Base-by-base conservation (phyloP, 805 yeast genomes). In the Hanseniaspora pseudoguilliermondii region DNA sequence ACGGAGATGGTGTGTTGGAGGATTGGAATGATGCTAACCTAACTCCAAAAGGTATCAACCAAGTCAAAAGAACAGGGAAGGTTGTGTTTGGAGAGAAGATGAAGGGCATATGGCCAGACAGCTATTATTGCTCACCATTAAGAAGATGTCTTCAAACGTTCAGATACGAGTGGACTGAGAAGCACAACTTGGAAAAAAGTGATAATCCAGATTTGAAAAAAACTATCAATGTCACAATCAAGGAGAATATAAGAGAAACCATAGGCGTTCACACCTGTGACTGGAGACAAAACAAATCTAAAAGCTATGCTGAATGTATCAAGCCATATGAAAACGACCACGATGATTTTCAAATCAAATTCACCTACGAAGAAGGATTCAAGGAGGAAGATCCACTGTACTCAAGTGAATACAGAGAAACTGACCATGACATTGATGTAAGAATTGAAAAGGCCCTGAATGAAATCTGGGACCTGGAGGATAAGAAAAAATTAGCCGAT, bases 211-310 rank as follows among this genome's bases (percentile, higher is more conserved):
- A 18, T 2, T 7, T 29, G 34, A 38, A 39, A 13, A 43, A 55
- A 15, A 47, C 47, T 6, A 41, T 63, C n/a, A 55, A 59, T 1
- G 63, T 64, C 9, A 49, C 47, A 10, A 65, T 67, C 40, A 68
- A 70, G 32, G 86, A 82, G 59, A 68, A 72, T 35, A 60, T 82
- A 7, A 70, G 88, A 58, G 88, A 83, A 65, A 79, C 82, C 11
- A 73, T 78, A 34, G 86, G 86, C 3, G 68, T 62, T 35, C 82
- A 81, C 61, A 64, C 78, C 6, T 82, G 87, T 63, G 86, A 83
- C 64, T 75, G 77, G 66, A 66, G 87, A 57, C 66, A 66, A 5
- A 35, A 58, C 4, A 68, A 65, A 49, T 73, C 79, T 3, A 39
- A 72, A 8, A 72, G 67, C 57, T 43, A 68, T 0, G 67, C 67